Base-by-base conservation (phyloP, 2,329 filamentous ascomycete genomes). In the Fusarium sp. region DNA sequence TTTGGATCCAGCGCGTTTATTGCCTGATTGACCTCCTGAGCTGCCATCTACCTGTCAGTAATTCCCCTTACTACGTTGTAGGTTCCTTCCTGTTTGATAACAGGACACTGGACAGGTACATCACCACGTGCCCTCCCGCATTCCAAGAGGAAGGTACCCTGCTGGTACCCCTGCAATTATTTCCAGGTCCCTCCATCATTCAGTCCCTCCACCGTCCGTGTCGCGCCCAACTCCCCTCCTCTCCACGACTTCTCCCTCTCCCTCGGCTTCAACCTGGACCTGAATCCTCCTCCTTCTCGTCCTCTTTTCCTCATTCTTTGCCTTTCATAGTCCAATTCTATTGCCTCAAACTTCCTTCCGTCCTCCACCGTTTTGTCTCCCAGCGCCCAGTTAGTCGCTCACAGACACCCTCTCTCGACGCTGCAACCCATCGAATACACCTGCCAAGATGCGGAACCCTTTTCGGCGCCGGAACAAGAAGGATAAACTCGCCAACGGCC, bases 401-500 rank as follows among this genome's bases (percentile, higher is more conserved):
- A 66, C 63, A 33, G 65, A 65, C 40, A 35, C 25, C 42, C 40
- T 40, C 66, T 42, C 56, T 36, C 50, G 20, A 66, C 45, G 57
- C 50, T 62, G 52, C 33, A 62, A 56, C 35, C 45, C 25, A 61
- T 22, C 50, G 13, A 54, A 20, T 45, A 66, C 27, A 54, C 67
- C 66, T 61, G 65, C 73, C 77, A 79, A 69, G 77, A 84, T 84
- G 82, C 81, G 81, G 69, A 77, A 81, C 63, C 81, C 75, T 25
- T 85, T 85, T 67, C 78, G 81, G 66, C 81, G 81, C 59, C 84
- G 83, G 70, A 80, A 80, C 66, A 84, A 82, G 75, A 83, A 84
- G 78, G 79, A 80, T 69, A 74, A 74, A 59, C 76, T 79, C 63
- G 70, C 77, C 63, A 74, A 78, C 36, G 66, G 63, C 42, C 59